Conservation (phyloP, 148 eudicot genomes). For the Nepenthes mirabilis region DNA sequence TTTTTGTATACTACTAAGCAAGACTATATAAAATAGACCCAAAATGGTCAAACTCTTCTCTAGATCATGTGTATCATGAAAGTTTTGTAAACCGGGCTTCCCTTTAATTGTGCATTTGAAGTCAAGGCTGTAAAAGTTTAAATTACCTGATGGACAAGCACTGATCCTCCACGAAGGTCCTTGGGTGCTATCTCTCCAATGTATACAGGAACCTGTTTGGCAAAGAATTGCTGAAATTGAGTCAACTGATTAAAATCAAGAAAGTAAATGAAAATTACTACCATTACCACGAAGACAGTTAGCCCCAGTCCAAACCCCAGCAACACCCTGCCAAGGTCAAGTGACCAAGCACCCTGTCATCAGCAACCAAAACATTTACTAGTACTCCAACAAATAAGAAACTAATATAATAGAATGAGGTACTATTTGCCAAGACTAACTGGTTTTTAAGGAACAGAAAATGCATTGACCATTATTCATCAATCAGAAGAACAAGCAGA, state of each 20-base stretch:
- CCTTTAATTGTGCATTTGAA: no score
- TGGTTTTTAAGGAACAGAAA: no score
- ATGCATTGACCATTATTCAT: no score
- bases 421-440: no score
- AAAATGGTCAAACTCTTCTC: no score
- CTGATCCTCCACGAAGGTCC: conserved; percentile 8
- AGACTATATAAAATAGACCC: no score
- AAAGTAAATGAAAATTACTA: neutral
- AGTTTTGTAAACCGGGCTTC: no score
- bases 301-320: conserved; percentile 37
- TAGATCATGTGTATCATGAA: no score
- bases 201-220: conserved; percentile 8
- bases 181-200: conserved; percentile 8
- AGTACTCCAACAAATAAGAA: neutral
- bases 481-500: no score
- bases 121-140: neutral
- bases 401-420: no score
- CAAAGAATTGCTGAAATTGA: neutral
- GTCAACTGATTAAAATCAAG: neutral
- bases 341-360: conserved; percentile 36
- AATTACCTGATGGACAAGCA: conserved; percentile 1
- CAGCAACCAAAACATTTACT: neutral
- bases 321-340: conserved; percentile 45
- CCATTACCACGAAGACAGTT: conserved; percentile 30
- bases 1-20: no score